Conservation (phyloP, 352 stramenopile species). For the Phytophthora kernoviae region DNA sequence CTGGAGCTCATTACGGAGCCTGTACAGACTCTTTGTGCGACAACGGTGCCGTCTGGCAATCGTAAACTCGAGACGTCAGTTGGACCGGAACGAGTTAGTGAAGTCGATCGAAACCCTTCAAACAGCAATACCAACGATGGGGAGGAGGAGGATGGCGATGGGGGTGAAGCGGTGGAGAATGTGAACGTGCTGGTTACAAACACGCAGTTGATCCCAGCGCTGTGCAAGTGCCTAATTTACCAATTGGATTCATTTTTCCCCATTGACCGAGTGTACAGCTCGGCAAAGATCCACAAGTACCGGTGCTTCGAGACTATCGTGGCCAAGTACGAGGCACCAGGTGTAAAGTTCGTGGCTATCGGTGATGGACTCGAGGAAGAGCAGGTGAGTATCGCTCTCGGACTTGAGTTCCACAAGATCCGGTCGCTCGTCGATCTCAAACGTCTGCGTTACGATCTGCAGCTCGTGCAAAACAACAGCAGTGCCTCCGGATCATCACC, state of each 20-base stretch:
- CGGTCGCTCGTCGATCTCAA: slow-evolving; percentile 66
- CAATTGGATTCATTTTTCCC: slow-evolving; percentile 76
- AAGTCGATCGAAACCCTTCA: too few relatives aligned
- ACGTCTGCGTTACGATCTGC: slow-evolving; percentile 60
- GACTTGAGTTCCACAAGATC: slow-evolving; percentile 80
- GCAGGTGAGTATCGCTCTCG: slow-evolving; percentile 66
- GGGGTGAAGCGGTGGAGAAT: slow-evolving; percentile 46
- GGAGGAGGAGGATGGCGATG: slow-evolving; percentile 25
- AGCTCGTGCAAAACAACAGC: slow-evolving; percentile 41
- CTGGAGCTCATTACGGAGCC: slow-evolving; percentile 51
- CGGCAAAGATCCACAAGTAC: slow-evolving; percentile 78
- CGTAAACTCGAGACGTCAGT: not conserved
- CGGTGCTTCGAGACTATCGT: slow-evolving; percentile 81
- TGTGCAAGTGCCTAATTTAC: slow-evolving; percentile 89
- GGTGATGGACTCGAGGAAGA: slow-evolving; percentile 82
- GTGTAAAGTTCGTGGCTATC: slow-evolving; percentile 76
- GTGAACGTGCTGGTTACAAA: slow-evolving; percentile 86
- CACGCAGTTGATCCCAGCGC: slow-evolving; percentile 74
- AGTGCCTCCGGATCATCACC: slow-evolving; percentile 10
- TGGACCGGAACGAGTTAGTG: not conserved
- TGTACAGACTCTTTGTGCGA: not conserved
- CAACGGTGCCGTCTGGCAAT: not conserved
- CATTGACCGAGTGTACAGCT: slow-evolving; percentile 80
- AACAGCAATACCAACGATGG: slow-evolving; percentile 13
- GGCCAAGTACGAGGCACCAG: slow-evolving; percentile 45